phyloP scores from a whole-genome alignment of 2,329 filamentous ascomycete genomes.

The Grosmannia serpens region DNA sequence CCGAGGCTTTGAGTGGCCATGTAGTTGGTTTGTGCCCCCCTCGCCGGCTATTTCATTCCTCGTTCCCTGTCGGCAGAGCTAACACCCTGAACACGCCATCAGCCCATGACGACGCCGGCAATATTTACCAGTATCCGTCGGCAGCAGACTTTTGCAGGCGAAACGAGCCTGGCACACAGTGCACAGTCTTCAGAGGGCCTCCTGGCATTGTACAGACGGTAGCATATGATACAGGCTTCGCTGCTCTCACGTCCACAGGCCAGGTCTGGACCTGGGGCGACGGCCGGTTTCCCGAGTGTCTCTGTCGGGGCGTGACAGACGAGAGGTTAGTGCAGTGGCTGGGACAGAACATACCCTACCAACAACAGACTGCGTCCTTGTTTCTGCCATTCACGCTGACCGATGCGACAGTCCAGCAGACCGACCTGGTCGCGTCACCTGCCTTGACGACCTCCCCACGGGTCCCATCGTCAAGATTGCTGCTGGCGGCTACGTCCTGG shows the following conservation, averaged over 20 bases:
- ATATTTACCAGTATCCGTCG: conserved; percentile 19
- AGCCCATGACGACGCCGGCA: conserved; percentile 16
- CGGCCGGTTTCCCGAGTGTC: conserved; percentile 41
- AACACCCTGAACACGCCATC: conserved; percentile 1
- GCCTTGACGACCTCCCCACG: conserved; percentile 38
- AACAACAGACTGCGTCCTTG: no score
- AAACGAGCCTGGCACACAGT: background rate
- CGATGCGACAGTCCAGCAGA: conserved; percentile 28
- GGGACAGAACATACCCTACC: no score
- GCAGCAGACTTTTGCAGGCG: background rate
- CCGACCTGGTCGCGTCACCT: conserved; percentile 31
- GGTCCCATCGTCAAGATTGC: conserved; percentile 41
- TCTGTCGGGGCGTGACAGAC: conserved; percentile 37
- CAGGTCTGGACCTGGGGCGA: conserved; percentile 45
- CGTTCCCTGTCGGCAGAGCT: conserved; percentile 1
- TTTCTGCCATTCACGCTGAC: background rate
- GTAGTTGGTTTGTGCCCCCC: conserved; percentile 17
- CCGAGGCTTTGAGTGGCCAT: conserved; percentile 18
- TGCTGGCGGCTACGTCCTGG: conserved; percentile 44
- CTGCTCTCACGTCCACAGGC: conserved; percentile 30
- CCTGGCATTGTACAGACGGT: conserved; percentile 27
- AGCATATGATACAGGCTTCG: conserved; percentile 38
- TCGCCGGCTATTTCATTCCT: background rate
- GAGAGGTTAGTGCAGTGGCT: conserved; percentile 20
- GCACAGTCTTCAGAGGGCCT: conserved; percentile 14